Evolutionary conservation across 2,329 filamentous ascomycete genomes (phyloP).

Genomic region (Diaporthe citri): DNA sequence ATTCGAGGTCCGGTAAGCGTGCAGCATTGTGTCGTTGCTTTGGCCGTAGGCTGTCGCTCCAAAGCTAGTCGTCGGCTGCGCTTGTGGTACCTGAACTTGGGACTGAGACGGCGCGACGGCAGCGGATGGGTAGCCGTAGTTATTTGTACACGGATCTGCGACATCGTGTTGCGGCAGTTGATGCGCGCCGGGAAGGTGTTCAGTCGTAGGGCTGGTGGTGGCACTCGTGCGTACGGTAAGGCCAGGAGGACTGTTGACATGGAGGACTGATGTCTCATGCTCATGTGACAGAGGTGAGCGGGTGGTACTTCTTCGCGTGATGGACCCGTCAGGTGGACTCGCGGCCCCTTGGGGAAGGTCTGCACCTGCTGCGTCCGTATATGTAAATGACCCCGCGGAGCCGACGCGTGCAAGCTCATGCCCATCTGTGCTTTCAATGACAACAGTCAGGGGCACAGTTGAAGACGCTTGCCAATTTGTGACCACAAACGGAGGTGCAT

Average conservation of each 20-base stretch:
- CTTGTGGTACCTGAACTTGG: slow-evolving; percentile 47
- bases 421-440: slow-evolving; percentile 65
- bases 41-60: slow-evolving; percentile 52
- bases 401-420: slow-evolving; percentile 65
- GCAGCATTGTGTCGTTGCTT: slow-evolving; percentile 65
- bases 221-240: slow-evolving; percentile 48
- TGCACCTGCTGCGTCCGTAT: slow-evolving; percentile 47
- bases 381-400: slow-evolving; percentile 60
- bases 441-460: slow-evolving; percentile 67
- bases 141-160: slow-evolving; percentile 63
- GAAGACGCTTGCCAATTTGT: slow-evolving; percentile 60
- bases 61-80: slow-evolving; percentile 41
- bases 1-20: slow-evolving; percentile 65
- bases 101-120: slow-evolving; percentile 54
- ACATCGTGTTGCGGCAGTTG: slow-evolving; percentile 42
- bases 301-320: slow-evolving; percentile 40
- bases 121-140: slow-evolving; percentile 68
- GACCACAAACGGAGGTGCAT: slow-evolving; percentile 73
- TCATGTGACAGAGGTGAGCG: slow-evolving; percentile 41
- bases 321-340: slow-evolving; percentile 52
- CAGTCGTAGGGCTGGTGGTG: slow-evolving; percentile 48
- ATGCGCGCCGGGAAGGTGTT: slow-evolving; percentile 44
- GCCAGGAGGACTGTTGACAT: slow-evolving; percentile 55
- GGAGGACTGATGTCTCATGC: slow-evolving; percentile 39
- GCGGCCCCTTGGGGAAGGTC: slow-evolving; percentile 47